Evolutionary conservation across 2,329 filamentous ascomycete genomes (phyloP).

Genomic region (Fusarium dimerum): DNA sequence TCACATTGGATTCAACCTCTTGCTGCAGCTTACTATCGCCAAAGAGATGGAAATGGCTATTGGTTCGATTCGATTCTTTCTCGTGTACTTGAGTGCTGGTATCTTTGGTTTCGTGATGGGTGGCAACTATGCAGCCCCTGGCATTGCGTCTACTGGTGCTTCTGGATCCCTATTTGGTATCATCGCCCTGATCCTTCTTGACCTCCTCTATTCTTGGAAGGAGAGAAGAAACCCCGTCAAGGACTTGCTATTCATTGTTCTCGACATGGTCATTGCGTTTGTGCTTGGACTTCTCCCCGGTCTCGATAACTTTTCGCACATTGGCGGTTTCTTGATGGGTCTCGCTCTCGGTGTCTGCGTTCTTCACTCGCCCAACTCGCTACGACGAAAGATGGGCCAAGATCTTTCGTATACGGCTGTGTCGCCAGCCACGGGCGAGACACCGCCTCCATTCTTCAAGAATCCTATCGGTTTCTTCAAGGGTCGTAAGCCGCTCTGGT

Average conservation of each 20-base stretch:
- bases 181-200: conserved; percentile 82
- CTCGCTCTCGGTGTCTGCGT: conserved; percentile 83
- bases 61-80: conserved; percentile 80
- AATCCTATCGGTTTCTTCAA: conserved; percentile 81
- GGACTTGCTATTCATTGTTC: conserved; percentile 82
- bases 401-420: conserved; percentile 74
- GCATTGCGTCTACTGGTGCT: conserved; percentile 81
- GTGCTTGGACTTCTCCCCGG: conserved; percentile 89
- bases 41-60: conserved; percentile 92
- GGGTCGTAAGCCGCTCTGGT: conserved; percentile 90
- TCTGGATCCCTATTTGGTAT: conserved; percentile 92
- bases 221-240: conserved; percentile 75
- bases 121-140: conserved; percentile 85
- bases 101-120: conserved; percentile 97
- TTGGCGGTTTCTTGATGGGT: conserved; percentile 93
- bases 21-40: conserved; percentile 86
- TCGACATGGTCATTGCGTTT: conserved; percentile 88
- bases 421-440: conserved; percentile 48
- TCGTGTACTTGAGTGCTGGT: conserved; percentile 88
- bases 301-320: conserved; percentile 95
- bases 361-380: conserved; percentile 80
- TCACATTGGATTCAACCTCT: conserved; percentile 93
- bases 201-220: conserved; percentile 90
- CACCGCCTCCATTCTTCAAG: conserved; percentile 57
- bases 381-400: conserved; percentile 72